Percentiles rank a stretch among this genome's conserved stretches.
phyloP scores from a whole-genome alignment of 192 early-diverging fungal species.

The Diversispora epigaea region DNA sequence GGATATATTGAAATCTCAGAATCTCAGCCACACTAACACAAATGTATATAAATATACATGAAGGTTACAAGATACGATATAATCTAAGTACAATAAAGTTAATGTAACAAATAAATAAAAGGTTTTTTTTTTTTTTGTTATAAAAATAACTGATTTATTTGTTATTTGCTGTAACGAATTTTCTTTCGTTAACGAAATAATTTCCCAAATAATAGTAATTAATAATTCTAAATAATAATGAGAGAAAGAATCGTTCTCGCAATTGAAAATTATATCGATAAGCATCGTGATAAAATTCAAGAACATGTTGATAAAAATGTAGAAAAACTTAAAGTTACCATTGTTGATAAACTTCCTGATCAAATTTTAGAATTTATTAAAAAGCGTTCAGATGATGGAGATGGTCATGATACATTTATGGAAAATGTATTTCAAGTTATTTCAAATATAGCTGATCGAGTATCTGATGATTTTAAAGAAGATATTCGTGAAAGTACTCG shows the following conservation, averaged over 20 bases:
- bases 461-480: slow-evolving; percentile 23
- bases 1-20: no score
- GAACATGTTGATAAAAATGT: neutral
- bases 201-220: no score
- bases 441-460: neutral
- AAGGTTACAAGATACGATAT: no score
- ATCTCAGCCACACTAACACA: no score
- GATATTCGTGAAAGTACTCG: neutral
- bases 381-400: slow-evolving; percentile 10
- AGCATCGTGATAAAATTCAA: slow-evolving; percentile 12
- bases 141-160: no score
- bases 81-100: no score
- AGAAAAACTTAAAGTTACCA: neutral
- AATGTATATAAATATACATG: no score
- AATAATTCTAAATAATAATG: neutral
- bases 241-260: slow-evolving; percentile 2
- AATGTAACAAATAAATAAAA: no score
- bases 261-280: slow-evolving; percentile 14
- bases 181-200: no score
- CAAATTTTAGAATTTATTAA: slow-evolving; percentile 15
- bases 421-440: neutral
- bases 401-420: slow-evolving; percentile 7
- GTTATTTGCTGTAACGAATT: no score
- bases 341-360: slow-evolving; percentile 14
- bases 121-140: no score